These are phyloP conservation scores for Wilcoxina mikolae DNA, from an alignment of 495 filamentous ascomycete genomes.

Conservation along the genomic window DNA sequence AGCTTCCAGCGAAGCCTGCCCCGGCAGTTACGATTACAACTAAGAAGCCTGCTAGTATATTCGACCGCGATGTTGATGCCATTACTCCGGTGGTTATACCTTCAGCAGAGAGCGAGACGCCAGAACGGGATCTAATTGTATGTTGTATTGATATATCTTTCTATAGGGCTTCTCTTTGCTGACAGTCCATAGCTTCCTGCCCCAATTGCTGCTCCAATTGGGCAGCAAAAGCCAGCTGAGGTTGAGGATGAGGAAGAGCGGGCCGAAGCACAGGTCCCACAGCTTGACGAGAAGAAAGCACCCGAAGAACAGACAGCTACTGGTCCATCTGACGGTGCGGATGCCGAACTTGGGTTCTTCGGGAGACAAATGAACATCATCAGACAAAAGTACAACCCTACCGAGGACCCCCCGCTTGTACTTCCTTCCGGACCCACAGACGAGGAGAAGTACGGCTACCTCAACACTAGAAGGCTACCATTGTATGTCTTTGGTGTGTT, in stretches of 20 bases:
- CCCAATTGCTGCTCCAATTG: neutral
- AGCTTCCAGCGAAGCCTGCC: neutral
- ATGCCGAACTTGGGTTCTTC: neutral
- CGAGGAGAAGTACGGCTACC: conserved; percentile 25
- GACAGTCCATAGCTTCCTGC: neutral
- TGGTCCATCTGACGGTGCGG: neutral
- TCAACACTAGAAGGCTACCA: conserved; percentile 20
- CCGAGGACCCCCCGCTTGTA: conserved; percentile 14
- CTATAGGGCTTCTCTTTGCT: neutral
- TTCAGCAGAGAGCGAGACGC: neutral
- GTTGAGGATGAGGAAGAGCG: neutral
- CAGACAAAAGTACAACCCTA: neutral
- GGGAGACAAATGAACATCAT: neutral
- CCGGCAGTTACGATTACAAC: neutral
- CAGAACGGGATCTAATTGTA: neutral
- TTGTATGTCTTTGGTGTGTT: conserved; percentile 20
- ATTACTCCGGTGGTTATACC: neutral
- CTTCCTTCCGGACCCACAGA: conserved; percentile 21
- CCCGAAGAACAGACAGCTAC: neutral
- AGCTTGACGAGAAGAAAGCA: neutral
- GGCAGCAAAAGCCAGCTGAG: neutral
- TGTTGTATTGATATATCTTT: neutral
- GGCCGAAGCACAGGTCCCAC: neutral
- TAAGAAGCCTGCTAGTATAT: neutral
- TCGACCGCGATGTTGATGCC: neutral